Evolutionary conservation across 148 eudicot species (phyloP).

Genomic region (Oxyria digyna): DNA sequence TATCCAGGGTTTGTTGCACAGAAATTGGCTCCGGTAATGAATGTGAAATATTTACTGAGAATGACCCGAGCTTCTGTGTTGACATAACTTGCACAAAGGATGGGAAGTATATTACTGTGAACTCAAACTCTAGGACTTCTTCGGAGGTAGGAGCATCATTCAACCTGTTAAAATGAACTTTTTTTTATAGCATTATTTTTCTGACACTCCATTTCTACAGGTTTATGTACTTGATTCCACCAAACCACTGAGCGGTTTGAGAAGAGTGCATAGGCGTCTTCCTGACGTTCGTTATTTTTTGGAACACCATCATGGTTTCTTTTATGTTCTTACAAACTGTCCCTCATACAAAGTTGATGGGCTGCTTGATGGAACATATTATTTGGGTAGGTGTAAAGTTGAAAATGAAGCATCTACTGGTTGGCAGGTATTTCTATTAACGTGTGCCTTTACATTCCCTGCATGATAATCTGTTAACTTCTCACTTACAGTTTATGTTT

Average conservation of each 20-base stretch:
- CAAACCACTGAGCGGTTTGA: conserved; percentile 41
- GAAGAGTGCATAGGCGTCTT: conserved; percentile 57
- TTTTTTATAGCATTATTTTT: not conserved
- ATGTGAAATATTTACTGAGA: conserved; percentile 47
- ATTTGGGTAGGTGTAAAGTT: conserved; percentile 48
- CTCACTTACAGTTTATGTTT: conserved; percentile 1
- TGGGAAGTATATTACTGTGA: conserved; percentile 82
- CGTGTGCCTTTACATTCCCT: not conserved
- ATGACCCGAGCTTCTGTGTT: conserved; percentile 71
- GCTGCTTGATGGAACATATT: conserved; percentile 38
- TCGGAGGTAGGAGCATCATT: conserved; percentile 67
- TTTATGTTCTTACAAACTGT: conserved; percentile 72
- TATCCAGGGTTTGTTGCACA: conserved; percentile 54
- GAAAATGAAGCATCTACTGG: conserved; percentile 37
- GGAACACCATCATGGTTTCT: conserved; percentile 82
- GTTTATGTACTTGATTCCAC: conserved; percentile 58
- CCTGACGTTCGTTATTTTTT: conserved; percentile 71
- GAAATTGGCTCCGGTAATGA: conserved; percentile 43
- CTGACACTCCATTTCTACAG: conserved; percentile 24
- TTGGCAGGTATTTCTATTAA: conserved; percentile 51
- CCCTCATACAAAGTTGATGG: conserved; percentile 24
- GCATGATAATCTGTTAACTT: not conserved
- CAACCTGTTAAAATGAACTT: not conserved
- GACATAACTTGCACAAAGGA: conserved; percentile 93
- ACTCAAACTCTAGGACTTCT: conserved; percentile 92